Evolutionary conservation across 129 eudicot genomes (phyloP).

Genomic region (Flaveria ramosissima): DNA sequence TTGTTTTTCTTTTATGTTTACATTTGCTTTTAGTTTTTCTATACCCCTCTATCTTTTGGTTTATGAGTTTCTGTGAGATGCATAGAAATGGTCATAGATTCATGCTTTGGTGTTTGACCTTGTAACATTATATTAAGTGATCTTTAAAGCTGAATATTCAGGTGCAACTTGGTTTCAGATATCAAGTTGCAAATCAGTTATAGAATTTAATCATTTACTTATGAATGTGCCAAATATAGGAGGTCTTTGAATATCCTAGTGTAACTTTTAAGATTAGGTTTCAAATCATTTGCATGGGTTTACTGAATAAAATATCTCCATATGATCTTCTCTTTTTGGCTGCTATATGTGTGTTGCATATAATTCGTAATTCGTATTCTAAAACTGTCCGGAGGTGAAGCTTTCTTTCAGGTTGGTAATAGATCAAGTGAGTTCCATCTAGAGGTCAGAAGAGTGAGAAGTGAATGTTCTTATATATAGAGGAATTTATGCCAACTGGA

Average conservation of each 20-base stretch:
- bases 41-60: neutral
- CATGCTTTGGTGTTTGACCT: neutral
- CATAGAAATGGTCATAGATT: neutral
- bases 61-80: neutral
- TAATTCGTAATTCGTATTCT: slow-evolving; percentile 14
- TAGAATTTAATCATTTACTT: neutral
- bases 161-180: neutral
- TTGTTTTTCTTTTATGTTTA: neutral
- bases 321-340: no score
- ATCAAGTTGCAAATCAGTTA: neutral
- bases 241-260: slow-evolving; percentile 8
- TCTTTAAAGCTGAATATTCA: slow-evolving; percentile 3
- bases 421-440: slow-evolving; percentile 99
- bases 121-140: neutral
- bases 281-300: neutral
- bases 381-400: neutral
- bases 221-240: neutral
- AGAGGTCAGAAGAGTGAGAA: slow-evolving; percentile 95
- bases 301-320: neutral
- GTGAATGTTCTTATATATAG: slow-evolving; percentile 79
- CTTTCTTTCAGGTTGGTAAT: slow-evolving; percentile 77
- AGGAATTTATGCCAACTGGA: no score
- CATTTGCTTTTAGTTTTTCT: neutral
- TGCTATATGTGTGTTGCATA: neutral
- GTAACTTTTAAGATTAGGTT: slow-evolving; percentile 23